A percentile compares a stretch with the other conserved stretches of the same genome.
phyloP scores from a whole-genome alignment of 208 protist species.

The Trypanosoma conorhini region DNA sequence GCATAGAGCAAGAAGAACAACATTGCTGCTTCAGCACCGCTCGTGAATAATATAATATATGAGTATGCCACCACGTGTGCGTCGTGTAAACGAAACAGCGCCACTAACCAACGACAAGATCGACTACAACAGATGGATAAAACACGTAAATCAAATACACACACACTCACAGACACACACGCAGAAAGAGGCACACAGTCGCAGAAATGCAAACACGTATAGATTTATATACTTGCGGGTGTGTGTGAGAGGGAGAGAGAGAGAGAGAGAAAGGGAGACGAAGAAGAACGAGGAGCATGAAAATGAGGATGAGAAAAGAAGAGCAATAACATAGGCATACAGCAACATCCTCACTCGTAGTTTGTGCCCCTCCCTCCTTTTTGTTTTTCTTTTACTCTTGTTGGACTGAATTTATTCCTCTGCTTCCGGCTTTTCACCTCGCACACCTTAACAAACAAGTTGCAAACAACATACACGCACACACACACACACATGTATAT shows the following conservation, averaged over 20 bases:
- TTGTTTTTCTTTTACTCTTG: slow-evolving; percentile 13
- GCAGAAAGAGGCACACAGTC: too few relatives aligned
- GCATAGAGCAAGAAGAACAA: neutral
- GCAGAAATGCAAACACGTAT: slow-evolving; percentile 2
- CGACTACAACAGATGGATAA: neutral
- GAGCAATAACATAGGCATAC: neutral
- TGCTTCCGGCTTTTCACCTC: too few relatives aligned
- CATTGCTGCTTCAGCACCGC: neutral
- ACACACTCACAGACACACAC: too few relatives aligned
- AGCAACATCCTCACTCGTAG: neutral
- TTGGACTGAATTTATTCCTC: too few relatives aligned
- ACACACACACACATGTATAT: too few relatives aligned
- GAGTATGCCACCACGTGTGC: neutral
- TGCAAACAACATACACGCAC: neutral
- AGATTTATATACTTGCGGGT: neutral
- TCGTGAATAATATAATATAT: neutral
- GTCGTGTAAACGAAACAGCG: too few relatives aligned
- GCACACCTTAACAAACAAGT: too few relatives aligned
- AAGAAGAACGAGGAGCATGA: neutral
- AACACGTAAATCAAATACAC: slow-evolving; percentile 10
- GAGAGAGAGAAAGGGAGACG: too few relatives aligned
- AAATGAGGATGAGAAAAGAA: slow-evolving; percentile 6
- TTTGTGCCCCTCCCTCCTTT: slow-evolving; percentile 5
- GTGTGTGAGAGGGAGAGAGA: slow-evolving; percentile 2
- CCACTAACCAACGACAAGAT: neutral